Percentiles rank a stretch among this genome's conserved stretches.
Evolutionary conservation across 2,329 filamentous ascomycete genomes (phyloP).

Genomic region (Microdochium bolleyi): DNA sequence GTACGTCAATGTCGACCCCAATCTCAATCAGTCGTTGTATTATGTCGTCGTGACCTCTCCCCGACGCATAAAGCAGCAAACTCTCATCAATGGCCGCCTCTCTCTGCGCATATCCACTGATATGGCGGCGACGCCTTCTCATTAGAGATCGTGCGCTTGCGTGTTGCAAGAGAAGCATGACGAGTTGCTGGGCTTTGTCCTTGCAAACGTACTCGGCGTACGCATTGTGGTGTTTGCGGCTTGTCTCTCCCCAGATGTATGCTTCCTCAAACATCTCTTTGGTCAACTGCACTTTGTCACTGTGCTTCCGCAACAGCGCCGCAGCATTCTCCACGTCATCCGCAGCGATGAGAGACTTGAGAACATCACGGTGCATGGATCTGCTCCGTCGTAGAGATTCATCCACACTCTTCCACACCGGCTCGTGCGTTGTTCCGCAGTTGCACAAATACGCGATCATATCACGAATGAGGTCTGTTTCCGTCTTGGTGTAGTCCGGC

Average conservation of each 20-base stretch:
- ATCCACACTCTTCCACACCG: not conserved
- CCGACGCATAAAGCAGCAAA: too few species aligned
- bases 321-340: not conserved
- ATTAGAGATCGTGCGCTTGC: too few species aligned
- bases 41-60: too few species aligned
- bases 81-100: too few species aligned
- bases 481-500: not conserved
- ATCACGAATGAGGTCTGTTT: not conserved
- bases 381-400: not conserved
- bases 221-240: too few species aligned
- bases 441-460: not conserved
- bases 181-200: too few species aligned
- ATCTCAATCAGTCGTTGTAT: too few species aligned
- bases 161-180: too few species aligned
- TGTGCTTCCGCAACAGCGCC: not conserved
- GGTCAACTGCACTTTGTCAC: not conserved
- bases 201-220: too few species aligned
- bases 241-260: not conserved
- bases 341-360: not conserved
- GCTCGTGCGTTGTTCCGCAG: not conserved
- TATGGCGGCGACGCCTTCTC: too few species aligned
- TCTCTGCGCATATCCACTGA: too few species aligned
- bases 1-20: too few species aligned
- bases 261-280: not conserved
- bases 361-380: not conserved